Evolutionary conservation across 176 grass and related monocot species (phyloP), one percentile per base, ranked within the genome.

Genomic region (Miscanthus lutarioriparius): DNA sequence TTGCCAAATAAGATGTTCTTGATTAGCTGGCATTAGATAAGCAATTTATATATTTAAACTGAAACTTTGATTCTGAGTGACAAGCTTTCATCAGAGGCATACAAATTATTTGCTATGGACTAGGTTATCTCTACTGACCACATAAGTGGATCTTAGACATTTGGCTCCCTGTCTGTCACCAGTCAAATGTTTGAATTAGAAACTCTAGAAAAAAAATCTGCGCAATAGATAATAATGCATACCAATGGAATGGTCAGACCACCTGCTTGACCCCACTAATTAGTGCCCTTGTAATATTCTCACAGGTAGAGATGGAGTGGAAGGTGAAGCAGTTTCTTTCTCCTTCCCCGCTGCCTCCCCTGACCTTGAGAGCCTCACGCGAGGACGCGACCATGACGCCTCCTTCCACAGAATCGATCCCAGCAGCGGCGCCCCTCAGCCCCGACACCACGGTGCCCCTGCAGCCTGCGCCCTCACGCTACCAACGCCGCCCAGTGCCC

Each of bases 241-340:
- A 43, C 54, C 71, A 72, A 35, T 65, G 59, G 40, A 45, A 30
- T 66, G 25, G 41, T 43, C 35, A 41, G 64, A 6, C 81, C 64
- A 64, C 40, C 12, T 45, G 74, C 8, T 81, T 28, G 9, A n/a
- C 44, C 9, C 33, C 25, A 15, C 32, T 30, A 37, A 10, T 30
- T 72, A 77, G 77, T 62, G 58, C n/a, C 36, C 30, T 49, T 82
- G 56, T 13, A 85, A 59, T 85, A 62, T 59, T 80, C 17, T 77
- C 32, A 41, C 17, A 40, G n/a, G n/a, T n/a, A n/a, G n/a, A n/a
- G n/a, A n/a, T n/a, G n/a, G n/a, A n/a, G n/a, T n/a, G n/a, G n/a
- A n/a, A n/a, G n/a, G n/a, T n/a, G n/a, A n/a, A n/a, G n/a, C n/a
- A n/a, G n/a, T n/a, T n/a, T n/a, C n/a, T n/a, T n/a, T n/a, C n/a